Conservation (phyloP, 345 rosid species). For the Brassica cretica region DNA sequence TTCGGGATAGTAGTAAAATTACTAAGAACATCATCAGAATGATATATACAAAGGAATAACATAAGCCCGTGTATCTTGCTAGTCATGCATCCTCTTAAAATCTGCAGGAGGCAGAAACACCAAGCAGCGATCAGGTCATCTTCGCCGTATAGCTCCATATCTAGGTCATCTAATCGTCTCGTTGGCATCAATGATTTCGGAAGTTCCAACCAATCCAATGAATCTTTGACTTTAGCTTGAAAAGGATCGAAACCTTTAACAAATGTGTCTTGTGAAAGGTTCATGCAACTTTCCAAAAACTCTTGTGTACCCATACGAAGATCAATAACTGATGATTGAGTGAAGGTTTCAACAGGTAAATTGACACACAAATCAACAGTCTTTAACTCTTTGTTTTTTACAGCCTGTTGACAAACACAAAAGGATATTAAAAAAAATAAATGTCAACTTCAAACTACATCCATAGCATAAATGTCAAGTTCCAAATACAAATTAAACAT, state of each 20-base stretch:
- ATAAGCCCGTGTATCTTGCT: not conserved
- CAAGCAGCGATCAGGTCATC: not conserved
- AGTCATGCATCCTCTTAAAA: not conserved
- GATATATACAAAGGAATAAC: not conserved
- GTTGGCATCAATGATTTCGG: not conserved
- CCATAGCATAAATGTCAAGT: not conserved
- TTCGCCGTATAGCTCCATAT: not conserved
- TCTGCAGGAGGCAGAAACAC: not conserved
- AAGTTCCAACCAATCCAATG: not conserved
- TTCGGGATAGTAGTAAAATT: too few species aligned
- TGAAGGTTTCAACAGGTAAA: not conserved
- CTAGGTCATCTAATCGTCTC: not conserved
- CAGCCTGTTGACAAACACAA: not conserved
- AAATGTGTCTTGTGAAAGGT: not conserved
- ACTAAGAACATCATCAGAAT: not conserved
- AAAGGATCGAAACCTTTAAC: not conserved
- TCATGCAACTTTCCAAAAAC: not conserved
- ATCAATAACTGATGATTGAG: not conserved
- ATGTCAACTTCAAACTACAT: not conserved
- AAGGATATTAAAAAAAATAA: not conserved
- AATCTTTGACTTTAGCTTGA: not conserved
- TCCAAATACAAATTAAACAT: not conserved
- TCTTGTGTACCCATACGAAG: not conserved
- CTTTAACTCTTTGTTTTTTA: not conserved
- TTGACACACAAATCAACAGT: not conserved